Percentiles rank a stretch among this genome's conserved stretches.
Conservation (phyloP, 352 stramenopile species). For the Salisapilia sapeloensis region DNA sequence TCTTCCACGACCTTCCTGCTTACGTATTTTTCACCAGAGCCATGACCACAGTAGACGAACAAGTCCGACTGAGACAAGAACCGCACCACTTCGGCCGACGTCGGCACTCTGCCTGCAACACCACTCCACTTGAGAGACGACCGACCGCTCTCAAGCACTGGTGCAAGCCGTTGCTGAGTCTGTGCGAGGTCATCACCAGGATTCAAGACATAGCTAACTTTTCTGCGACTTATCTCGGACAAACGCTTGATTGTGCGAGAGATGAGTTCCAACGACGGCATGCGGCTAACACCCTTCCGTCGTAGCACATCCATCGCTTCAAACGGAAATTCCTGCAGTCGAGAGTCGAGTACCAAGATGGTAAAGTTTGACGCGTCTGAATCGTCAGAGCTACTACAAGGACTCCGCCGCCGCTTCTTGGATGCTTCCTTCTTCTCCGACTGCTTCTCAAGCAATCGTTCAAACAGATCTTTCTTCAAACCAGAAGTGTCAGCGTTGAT, state of each 20-base stretch:
- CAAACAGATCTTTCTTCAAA: constrained; percentile 30
- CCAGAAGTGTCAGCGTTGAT: constrained; percentile 15
- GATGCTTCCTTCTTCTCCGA: not conserved
- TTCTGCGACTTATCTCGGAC: constrained; percentile 8
- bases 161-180: constrained; percentile 37
- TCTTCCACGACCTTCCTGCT: constrained; percentile 60
- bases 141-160: constrained; percentile 19
- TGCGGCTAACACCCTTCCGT: constrained; percentile 27
- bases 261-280: constrained; percentile 55
- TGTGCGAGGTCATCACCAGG: constrained; percentile 47
- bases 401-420: not conserved
- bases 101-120: constrained; percentile 21
- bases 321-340: constrained; percentile 63
- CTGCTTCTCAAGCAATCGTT: constrained; percentile 9
- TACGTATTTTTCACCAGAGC: constrained; percentile 88
- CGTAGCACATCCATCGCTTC: constrained; percentile 50
- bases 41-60: constrained; percentile 96
- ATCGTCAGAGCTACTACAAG: constrained; percentile 4
- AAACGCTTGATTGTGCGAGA: constrained; percentile 7
- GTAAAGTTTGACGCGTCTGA: constrained; percentile 8
- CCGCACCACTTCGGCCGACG: constrained; percentile 32
- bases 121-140: constrained; percentile 28
- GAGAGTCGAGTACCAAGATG: constrained; percentile 47
- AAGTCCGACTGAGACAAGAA: constrained; percentile 39
- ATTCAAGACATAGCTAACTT: constrained; percentile 53